Evolutionary conservation across 2,329 filamentous ascomycete genomes (phyloP).

Genomic region (Botrytis aclada): DNA sequence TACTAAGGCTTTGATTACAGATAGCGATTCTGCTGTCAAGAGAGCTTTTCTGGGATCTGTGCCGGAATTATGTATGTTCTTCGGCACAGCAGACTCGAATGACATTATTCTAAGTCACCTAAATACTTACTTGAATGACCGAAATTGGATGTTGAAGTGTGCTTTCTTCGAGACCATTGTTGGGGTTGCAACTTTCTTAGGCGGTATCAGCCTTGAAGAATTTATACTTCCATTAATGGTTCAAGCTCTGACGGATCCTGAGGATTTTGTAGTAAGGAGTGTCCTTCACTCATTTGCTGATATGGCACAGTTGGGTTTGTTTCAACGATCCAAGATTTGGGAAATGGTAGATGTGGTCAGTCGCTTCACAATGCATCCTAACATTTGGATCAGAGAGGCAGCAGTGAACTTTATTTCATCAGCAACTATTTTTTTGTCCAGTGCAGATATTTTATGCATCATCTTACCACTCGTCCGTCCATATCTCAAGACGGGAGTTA

Average conservation of each 20-base stretch:
- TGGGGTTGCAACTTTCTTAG: constrained; percentile 86
- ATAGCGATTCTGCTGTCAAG: constrained; percentile 79
- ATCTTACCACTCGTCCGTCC: constrained; percentile 75
- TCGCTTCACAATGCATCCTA: constrained; percentile 89
- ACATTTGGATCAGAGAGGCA: constrained; percentile 90
- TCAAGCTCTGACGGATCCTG: constrained; percentile 86
- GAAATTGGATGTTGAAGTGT: constrained; percentile 94
- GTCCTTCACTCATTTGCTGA: constrained; percentile 84
- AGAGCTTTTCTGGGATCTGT: constrained; percentile 90
- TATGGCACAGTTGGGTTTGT: constrained; percentile 81
- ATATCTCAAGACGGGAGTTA: constrained; percentile 72
- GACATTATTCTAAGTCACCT: constrained; percentile 95
- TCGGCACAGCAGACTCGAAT: constrained; percentile 85
- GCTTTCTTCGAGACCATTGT: constrained; percentile 96
- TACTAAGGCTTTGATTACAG: constrained; percentile 85
- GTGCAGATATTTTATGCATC: constrained; percentile 80
- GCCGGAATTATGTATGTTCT: constrained; percentile 89
- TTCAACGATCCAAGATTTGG: constrained; percentile 82
- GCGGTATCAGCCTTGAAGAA: constrained; percentile 84
- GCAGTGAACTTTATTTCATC: constrained; percentile 79
- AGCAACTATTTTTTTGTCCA: constrained; percentile 69
- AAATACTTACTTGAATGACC: constrained; percentile 95
- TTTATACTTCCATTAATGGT: constrained; percentile 96
- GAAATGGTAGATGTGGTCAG: constrained; percentile 81
- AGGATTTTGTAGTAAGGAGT: constrained; percentile 91